Conservation (phyloP, 805 yeast species). For the Trichomonascus vanleenenianus region DNA sequence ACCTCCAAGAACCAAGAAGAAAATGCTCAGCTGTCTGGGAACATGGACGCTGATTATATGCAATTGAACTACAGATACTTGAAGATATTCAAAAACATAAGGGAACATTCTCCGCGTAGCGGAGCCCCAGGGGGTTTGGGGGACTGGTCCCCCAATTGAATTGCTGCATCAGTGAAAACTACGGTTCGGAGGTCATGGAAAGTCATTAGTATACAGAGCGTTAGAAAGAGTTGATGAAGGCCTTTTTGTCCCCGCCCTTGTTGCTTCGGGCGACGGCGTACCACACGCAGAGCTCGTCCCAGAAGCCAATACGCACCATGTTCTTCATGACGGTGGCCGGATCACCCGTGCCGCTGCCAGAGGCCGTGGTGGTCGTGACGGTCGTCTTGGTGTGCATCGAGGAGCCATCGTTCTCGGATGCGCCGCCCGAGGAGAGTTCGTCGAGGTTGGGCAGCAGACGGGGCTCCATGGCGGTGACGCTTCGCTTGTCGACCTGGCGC, state of each 20-base stretch:
- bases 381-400: background rate
- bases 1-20: no score
- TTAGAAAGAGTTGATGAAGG: slow-evolving; percentile 3
- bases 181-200: no score
- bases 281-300: background rate
- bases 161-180: no score
- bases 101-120: no score
- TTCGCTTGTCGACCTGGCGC: slow-evolving; percentile 1
- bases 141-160: no score
- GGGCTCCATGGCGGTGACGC: slow-evolving; percentile 2
- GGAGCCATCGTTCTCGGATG: background rate
- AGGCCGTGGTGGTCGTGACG: background rate
- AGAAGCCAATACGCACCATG: slow-evolving; percentile 3
- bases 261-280: slow-evolving; percentile 1
- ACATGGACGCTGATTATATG: no score
- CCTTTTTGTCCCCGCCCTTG: slow-evolving; percentile 3
- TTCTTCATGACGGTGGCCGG: background rate
- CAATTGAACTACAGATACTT: no score
- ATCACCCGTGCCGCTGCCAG: background rate
- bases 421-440: background rate
- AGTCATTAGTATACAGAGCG: background rate
- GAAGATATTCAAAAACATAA: no score
- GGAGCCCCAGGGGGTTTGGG: no score
- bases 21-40: no score
- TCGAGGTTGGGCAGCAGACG: background rate